phyloP scores from a whole-genome alignment of 2,329 filamentous ascomycete genomes.

The Ceratocystiopsis minuta region DNA sequence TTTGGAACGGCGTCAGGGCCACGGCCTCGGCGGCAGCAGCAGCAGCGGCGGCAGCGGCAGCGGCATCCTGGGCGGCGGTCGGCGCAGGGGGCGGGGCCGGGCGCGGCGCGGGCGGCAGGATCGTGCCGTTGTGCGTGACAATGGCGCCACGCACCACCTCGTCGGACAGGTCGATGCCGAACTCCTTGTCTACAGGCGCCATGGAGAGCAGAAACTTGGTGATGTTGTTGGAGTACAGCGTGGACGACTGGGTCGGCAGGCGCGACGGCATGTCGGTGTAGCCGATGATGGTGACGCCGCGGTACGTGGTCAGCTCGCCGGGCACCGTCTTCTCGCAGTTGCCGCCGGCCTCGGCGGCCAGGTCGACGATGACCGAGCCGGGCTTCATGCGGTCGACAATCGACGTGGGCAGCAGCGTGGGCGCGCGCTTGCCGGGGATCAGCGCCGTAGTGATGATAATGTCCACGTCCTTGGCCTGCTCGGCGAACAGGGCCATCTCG shows the following conservation, averaged over 20 bases:
- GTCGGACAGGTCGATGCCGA: constrained; percentile 63
- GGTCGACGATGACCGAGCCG: constrained; percentile 72
- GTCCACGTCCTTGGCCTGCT: constrained; percentile 74
- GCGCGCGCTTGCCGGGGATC: constrained; percentile 69
- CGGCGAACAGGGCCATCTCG: constrained; percentile 81
- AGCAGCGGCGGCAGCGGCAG: constrained; percentile 31
- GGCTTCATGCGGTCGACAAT: constrained; percentile 79
- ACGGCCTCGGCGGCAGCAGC: constrained; percentile 38
- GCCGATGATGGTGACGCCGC: constrained; percentile 70
- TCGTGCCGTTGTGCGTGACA: constrained; percentile 58
- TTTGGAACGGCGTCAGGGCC: constrained; percentile 66
- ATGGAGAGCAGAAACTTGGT: constrained; percentile 77
- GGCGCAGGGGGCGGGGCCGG: constrained; percentile 41
- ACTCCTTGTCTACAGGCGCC: constrained; percentile 57
- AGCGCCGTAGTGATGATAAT: constrained; percentile 88
- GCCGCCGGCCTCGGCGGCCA: constrained; percentile 73
- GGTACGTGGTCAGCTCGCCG: constrained; percentile 50
- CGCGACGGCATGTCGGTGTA: constrained; percentile 81
- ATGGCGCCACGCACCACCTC: constrained; percentile 77
- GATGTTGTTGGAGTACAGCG: constrained; percentile 85
- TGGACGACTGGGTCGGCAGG: constrained; percentile 75
- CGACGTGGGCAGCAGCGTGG: constrained; percentile 64
- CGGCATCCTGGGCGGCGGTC: constrained; percentile 29
- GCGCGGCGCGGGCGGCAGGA: constrained; percentile 59
- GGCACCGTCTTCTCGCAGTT: constrained; percentile 72